A percentile compares a stretch with the other conserved stretches of the same genome.
phyloP scores from a whole-genome alignment of 495 filamentous ascomycete genomes.

The Penicillium riverlandense region DNA sequence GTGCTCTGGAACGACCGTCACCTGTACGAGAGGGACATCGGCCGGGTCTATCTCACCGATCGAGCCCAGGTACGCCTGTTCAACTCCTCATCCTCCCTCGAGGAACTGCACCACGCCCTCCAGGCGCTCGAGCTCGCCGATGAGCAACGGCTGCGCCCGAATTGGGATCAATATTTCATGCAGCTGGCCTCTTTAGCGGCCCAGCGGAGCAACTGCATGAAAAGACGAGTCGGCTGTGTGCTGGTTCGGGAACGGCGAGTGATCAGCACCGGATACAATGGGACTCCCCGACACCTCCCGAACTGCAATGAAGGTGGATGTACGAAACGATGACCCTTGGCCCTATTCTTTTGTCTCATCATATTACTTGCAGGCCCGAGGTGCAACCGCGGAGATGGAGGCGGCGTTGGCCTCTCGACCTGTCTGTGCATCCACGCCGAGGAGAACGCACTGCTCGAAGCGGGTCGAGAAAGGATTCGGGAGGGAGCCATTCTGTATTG shows the following conservation, averaged over 20 bases:
- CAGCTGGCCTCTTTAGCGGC: slow-evolving; percentile 84
- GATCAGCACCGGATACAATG: slow-evolving; percentile 96
- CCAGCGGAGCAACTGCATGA: slow-evolving; percentile 95
- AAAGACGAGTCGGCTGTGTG: slow-evolving; percentile 89
- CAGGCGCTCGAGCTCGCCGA: slow-evolving; percentile 65
- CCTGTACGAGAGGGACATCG: slow-evolving; percentile 60
- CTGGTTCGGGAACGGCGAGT: slow-evolving; percentile 84
- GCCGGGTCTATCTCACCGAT: slow-evolving; percentile 65
- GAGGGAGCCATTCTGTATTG: slow-evolving; percentile 80
- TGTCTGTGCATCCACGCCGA: slow-evolving; percentile 95
- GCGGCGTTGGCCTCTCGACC: slow-evolving; percentile 68
- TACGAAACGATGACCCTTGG: slow-evolving; percentile 20
- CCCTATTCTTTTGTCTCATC: background rate
- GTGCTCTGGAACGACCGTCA: slow-evolving; percentile 66
- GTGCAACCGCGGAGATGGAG: slow-evolving; percentile 68
- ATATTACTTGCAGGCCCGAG: slow-evolving; percentile 44
- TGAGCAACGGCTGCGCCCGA: slow-evolving; percentile 75
- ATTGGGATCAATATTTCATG: slow-evolving; percentile 99
- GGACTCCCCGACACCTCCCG: slow-evolving; percentile 73
- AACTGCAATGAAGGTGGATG: slow-evolving; percentile 97
- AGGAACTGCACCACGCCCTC: slow-evolving; percentile 62
- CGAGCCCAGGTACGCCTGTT: slow-evolving; percentile 76
- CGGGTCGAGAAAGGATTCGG: slow-evolving; percentile 82
- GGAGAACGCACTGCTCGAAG: slow-evolving; percentile 93
- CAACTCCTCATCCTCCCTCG: slow-evolving; percentile 68